A percentile compares a stretch with the other conserved stretches of the same genome.
Conservation (phyloP, 2,329 filamentous ascomycete genomes). For the Aureobasidium sp. region DNA sequence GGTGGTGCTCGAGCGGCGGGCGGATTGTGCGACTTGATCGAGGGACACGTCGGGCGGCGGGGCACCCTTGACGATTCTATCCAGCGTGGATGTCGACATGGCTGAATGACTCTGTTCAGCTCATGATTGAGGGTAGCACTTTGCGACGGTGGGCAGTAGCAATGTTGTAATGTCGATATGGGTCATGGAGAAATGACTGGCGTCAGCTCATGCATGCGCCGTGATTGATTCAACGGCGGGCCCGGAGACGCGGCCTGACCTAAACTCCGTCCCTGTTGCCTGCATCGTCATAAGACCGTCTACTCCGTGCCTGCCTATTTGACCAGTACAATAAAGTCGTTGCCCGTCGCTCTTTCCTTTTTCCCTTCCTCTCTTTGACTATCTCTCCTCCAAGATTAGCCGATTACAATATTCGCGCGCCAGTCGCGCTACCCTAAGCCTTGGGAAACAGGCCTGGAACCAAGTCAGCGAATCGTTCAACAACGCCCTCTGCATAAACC, state of each 20-base stretch:
- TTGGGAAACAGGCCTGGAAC: constrained; percentile 10
- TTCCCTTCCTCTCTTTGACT: background rate
- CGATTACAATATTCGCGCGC: constrained; percentile 1
- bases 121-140: background rate
- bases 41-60: constrained; percentile 53
- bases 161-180: background rate
- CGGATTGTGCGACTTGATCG: constrained; percentile 30
- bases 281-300: background rate
- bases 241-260: background rate
- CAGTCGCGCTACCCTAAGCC: constrained; percentile 7
- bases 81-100: constrained; percentile 42
- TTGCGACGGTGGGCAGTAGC: background rate
- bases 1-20: constrained; percentile 31
- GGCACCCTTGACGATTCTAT: constrained; percentile 88
- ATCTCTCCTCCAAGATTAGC: constrained; percentile 2
- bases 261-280: background rate
- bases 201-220: background rate
- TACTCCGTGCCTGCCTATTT: background rate
- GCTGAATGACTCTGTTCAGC: background rate
- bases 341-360: background rate
- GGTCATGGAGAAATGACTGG: background rate
- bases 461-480: constrained; percentile 2
- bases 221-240: background rate
- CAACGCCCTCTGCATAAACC: constrained; percentile 8
- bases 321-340: background rate